Base-by-base conservation (phyloP, 2,329 filamentous ascomycete genomes). In the Aphanoascus verrucosus region DNA sequence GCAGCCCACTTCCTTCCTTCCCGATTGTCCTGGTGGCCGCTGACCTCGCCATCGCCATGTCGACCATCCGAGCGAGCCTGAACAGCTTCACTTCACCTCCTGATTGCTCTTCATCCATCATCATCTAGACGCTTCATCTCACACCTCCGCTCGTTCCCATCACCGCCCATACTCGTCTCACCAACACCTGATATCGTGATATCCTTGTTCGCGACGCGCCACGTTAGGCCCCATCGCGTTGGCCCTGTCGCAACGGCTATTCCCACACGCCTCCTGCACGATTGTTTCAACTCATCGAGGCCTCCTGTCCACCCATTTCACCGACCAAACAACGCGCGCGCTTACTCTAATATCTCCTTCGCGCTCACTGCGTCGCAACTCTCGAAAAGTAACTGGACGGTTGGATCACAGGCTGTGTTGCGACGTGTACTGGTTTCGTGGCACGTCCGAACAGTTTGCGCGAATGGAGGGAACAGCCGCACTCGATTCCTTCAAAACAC, bases 401-500 rank as follows among this genome's bases (percentile, higher is more conserved):
- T 52, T 52, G 50, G 41, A n/a, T 35, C 9, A 14, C 9, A 38
- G 20, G 4, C 38, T 43, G n/a, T 41, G 8, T 17, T 46, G 50
- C 43, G 40, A 52, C 50, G 50, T 52, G 50, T n/a, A 46, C 20
- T 7, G 32, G 20, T 12, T n/a, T 23, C 19, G 32, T 52, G 50
- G 42, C 50, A 52, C 41, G 41, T 45, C 40, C 38, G 34, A 46
- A 15, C 23, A 15, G 20, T 45, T 45, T 38, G 53, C 54, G 54
- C 49, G 44, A 40, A 55, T 55, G 54, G 54, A 49, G 47, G 49
- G 34, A 48, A 40, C 41, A 28, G 14, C 23, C 35, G 40, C 20
- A 15, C 15, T 45, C 19, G 37, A 49, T 49, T 46, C 6, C 42
- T 46, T 19, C 43, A 46, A 34, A 9, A 46, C 20, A 35, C 46